phyloP scores from a whole-genome alignment of 2,329 filamentous ascomycete genomes.

The Metarhizium album region DNA sequence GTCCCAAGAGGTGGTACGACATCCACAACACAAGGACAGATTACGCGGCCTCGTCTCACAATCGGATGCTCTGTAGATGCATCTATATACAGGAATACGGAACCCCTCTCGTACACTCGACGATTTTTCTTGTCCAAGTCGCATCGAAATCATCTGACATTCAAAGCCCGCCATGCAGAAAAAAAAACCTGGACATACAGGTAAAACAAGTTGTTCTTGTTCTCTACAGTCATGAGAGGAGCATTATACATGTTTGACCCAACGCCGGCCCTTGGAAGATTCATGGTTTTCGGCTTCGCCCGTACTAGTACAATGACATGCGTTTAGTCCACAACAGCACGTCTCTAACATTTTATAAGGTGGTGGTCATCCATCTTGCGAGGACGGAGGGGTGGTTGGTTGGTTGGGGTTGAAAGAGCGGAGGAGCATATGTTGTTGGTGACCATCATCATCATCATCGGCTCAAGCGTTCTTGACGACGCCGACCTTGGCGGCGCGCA shows the following conservation, averaged over 20 bases:
- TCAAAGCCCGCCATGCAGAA: slow-evolving; percentile 17
- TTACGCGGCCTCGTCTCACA: not conserved
- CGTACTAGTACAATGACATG: slow-evolving; percentile 12
- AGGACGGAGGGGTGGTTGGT: not conserved
- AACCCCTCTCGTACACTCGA: not conserved
- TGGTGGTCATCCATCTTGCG: not conserved
- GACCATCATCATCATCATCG: not conserved
- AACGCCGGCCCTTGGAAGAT: slow-evolving; percentile 22
- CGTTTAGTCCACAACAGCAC: slow-evolving; percentile 3
- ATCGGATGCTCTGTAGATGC: not conserved
- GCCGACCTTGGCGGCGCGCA: slow-evolving; percentile 91
- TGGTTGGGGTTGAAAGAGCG: not conserved
- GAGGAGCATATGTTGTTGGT: not conserved
- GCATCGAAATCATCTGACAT: slow-evolving; percentile 5
- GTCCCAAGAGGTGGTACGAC: too few relatives aligned
- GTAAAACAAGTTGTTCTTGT: not conserved
- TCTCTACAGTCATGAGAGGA: slow-evolving; percentile 31
- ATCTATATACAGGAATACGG: slow-evolving; percentile 1
- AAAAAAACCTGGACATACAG: slow-evolving; percentile 1
- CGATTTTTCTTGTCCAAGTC: slow-evolving; percentile 7
- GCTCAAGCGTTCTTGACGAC: slow-evolving; percentile 71
- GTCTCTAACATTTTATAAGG: slow-evolving; percentile 1
- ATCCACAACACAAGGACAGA: not conserved
- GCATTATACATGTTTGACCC: slow-evolving; percentile 31
- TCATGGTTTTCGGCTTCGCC: slow-evolving; percentile 3